Evolutionary conservation across 352 stramenopile genomes (phyloP).

Genomic region (Phytophthora crassamura): DNA sequence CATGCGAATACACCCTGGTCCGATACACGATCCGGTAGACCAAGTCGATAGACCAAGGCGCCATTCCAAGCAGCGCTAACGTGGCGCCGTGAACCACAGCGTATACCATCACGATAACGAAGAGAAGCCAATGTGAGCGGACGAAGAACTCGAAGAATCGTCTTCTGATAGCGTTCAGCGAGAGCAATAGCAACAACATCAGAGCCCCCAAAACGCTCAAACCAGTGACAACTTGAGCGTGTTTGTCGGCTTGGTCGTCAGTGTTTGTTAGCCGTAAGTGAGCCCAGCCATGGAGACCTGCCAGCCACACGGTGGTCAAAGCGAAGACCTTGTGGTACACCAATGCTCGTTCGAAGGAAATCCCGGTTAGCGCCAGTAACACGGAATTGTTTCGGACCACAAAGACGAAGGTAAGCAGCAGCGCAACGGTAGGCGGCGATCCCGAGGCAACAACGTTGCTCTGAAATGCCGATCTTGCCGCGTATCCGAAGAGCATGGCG

Average conservation of each 20-base stretch:
- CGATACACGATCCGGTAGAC: slow-evolving; percentile 32
- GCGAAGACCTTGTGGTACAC: slow-evolving; percentile 50
- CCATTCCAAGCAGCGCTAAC: slow-evolving; percentile 28
- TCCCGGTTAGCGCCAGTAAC: slow-evolving; percentile 33
- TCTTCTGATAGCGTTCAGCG: slow-evolving; percentile 35
- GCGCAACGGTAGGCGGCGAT: slow-evolving; percentile 18
- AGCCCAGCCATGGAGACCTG: slow-evolving; percentile 32
- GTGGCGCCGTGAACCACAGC: slow-evolving; percentile 38
- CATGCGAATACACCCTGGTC: slow-evolving; percentile 4
- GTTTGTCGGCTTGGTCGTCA: background rate
- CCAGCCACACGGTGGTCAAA: slow-evolving; percentile 27
- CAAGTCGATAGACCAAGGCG: slow-evolving; percentile 30
- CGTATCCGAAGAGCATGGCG: slow-evolving; percentile 1
- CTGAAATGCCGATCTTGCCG: background rate
- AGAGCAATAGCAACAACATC: slow-evolving; percentile 25
- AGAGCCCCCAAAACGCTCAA: slow-evolving; percentile 27
- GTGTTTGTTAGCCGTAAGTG: slow-evolving; percentile 20
- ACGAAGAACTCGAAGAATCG: slow-evolving; percentile 54
- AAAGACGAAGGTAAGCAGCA: slow-evolving; percentile 37
- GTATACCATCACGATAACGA: slow-evolving; percentile 41
- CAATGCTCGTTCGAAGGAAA: slow-evolving; percentile 47
- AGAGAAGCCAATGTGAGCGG: slow-evolving; percentile 45
- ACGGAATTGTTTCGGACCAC: slow-evolving; percentile 49
- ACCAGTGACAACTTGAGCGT: slow-evolving; percentile 7
- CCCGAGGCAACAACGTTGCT: slow-evolving; percentile 15